phyloP scores from a whole-genome alignment of 306 rosid genomes.

The Cicer arietinum region DNA sequence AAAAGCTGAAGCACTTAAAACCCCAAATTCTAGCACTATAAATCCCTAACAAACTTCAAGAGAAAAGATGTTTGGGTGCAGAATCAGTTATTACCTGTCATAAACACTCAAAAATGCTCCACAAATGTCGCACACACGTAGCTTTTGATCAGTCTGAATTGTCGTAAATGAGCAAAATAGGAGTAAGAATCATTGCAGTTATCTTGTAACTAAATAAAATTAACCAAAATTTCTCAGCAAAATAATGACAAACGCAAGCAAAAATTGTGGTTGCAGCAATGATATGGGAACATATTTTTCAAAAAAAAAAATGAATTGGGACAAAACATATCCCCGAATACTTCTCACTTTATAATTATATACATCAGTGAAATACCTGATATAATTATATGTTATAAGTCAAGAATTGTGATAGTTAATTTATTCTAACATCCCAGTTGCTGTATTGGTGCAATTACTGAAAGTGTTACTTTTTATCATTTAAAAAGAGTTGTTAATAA shows the following conservation, averaged over 20 bases:
- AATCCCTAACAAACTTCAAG: slow-evolving; percentile 58
- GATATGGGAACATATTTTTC: neutral
- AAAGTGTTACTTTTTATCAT: slow-evolving; percentile 5
- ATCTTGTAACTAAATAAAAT: neutral
- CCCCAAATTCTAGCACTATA: slow-evolving; percentile 80
- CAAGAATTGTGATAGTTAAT: neutral
- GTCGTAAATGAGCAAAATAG: slow-evolving; percentile 40
- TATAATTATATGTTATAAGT: neutral
- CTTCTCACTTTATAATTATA: neutral
- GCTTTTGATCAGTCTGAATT: slow-evolving; percentile 98
- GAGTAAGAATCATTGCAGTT: slow-evolving; percentile 31
- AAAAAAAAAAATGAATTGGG: neutral
- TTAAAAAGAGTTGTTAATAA: slow-evolving; percentile 8
- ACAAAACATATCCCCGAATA: neutral
- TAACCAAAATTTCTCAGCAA: neutral
- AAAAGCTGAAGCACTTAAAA: slow-evolving; percentile 94
- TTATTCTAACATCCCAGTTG: neutral
- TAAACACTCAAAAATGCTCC: slow-evolving; percentile 99
- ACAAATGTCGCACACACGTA: slow-evolving; percentile 97
- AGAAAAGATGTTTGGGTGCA: slow-evolving; percentile 26
- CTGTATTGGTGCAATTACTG: neutral
- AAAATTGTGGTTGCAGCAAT: neutral
- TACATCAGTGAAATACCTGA: slow-evolving; percentile 7
- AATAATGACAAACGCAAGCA: neutral
- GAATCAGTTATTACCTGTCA: slow-evolving; percentile 76